Evolutionary conservation across 192 early-diverging fungal genomes (phyloP), one percentile per base, ranked within the genome.

Genomic region (Linnemannia zychae): DNA sequence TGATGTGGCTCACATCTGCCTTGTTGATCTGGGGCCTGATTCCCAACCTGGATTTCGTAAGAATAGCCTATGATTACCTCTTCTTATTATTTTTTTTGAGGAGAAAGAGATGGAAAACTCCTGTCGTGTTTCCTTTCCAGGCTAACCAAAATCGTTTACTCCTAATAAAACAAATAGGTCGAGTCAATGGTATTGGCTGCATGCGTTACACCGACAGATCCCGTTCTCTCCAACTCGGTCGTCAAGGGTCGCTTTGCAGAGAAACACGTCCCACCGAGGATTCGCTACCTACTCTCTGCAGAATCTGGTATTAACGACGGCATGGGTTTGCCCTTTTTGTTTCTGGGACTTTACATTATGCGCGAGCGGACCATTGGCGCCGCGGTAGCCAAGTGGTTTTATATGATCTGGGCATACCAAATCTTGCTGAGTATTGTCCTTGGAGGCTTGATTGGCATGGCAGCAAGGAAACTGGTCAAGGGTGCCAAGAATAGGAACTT

Each of bases 251-350:
- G 92, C 49, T 99, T 97, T 91, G 97, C 98, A 22, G 96, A 98
- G 81, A 90, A 92, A 67, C 93, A 96, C 68, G 94, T 99, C 38
- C 94, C 96, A 1, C 65, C 88, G 20, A 82, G 93, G 20, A 82
- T 96, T 48, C 92, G 95, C 57, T 88, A 96, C 72, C 77, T 95
- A 4, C 82, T 97, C 34, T 90, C 92, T 0, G 93, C 93, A 22
- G 96, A 97, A 79, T 95, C 95, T 79, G 96, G 92, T 31, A 96
- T 95, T 70, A 99, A 98, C 84, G 97, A 98, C 87, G 97, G 95
- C 18, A 87, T 97, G 17, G 97, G 94, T 0, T 91, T 93, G 44
- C 97, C 97, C 16, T 96, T 97, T 47, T 75, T 97, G 34, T 93
- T 92, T 65, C 87, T 99, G 34, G 93, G 94, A 6, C 81, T 96